Evolutionary conservation across 164 flowering plant species (phyloP).

Genomic region (Santalum album): DNA sequence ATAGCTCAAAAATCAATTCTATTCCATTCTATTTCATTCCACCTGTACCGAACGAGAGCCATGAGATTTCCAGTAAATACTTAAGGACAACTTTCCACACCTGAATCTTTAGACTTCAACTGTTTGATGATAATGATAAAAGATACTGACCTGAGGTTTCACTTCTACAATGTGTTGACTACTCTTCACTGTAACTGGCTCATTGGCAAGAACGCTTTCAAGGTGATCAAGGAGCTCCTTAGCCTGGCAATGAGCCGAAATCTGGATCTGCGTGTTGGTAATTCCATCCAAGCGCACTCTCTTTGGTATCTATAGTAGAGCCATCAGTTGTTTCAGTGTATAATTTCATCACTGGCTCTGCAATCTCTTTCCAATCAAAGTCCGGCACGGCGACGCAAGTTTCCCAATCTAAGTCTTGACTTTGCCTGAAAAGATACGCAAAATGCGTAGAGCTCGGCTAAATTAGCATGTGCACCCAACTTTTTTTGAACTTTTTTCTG

Average conservation of each 20-base stretch:
- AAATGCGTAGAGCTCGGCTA: no score
- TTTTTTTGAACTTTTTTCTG: no score
- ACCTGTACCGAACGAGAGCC: no score
- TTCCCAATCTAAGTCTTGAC: conserved; percentile 30
- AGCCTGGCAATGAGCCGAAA: conserved; percentile 46
- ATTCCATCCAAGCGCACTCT: conserved; percentile 41
- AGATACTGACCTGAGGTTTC: conserved; percentile 37
- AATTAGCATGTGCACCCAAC: no score
- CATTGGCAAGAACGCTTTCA: conserved; percentile 42
- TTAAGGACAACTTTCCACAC: no score
- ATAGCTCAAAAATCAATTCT: no score
- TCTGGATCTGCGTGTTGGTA: conserved; percentile 44
- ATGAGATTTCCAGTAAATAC: no score
- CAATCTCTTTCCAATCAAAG: conserved; percentile 41
- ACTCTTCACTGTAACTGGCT: conserved; percentile 42
- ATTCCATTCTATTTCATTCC: no score
- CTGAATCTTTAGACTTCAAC: no score
- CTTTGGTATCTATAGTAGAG: conserved; percentile 32
- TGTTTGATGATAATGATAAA: no score
- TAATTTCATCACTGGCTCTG: conserved; percentile 40
- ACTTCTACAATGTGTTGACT: conserved; percentile 43
- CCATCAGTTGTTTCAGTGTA: conserved; percentile 48
- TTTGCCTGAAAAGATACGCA: conserved; percentile 14
- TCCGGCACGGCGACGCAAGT: conserved; percentile 24
- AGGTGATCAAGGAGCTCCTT: conserved; percentile 46